Conservation (phyloP, 345 rosid genomes). For the Hirschfeldia incana region DNA sequence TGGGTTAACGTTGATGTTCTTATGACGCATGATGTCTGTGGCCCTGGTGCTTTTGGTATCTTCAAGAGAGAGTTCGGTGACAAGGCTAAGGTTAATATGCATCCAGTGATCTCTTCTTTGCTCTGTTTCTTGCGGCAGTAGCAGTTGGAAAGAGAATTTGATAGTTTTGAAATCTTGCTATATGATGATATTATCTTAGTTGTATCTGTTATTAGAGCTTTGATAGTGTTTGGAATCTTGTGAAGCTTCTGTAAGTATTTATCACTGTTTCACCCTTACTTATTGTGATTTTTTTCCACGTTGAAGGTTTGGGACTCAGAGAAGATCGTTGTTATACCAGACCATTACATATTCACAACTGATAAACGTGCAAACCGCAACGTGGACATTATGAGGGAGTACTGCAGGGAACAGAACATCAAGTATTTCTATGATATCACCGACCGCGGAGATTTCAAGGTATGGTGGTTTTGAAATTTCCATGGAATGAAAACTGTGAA, state of each 20-base stretch:
- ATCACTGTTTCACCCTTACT: background rate
- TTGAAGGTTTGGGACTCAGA: slow-evolving; percentile 96
- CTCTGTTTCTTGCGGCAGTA: too few species aligned
- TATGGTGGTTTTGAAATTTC: slow-evolving; percentile 21
- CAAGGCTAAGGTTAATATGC: slow-evolving; percentile 65
- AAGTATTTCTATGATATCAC: slow-evolving; percentile 96
- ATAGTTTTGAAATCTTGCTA: background rate
- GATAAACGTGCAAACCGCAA: slow-evolving; percentile 96
- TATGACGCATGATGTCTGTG: slow-evolving; percentile 98
- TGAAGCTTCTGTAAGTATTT: too few species aligned
- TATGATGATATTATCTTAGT: background rate
- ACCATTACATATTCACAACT: slow-evolving; percentile 89
- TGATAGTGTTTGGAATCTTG: background rate
- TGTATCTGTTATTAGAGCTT: background rate
- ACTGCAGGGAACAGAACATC: slow-evolving; percentile 82
- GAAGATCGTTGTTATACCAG: slow-evolving; percentile 69
- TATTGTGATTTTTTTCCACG: slow-evolving; percentile 13
- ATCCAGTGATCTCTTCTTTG: too few species aligned
- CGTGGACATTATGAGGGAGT: slow-evolving; percentile 91
- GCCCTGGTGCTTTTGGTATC: slow-evolving; percentile 90
- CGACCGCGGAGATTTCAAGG: slow-evolving; percentile 84
- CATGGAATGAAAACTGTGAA: too few species aligned
- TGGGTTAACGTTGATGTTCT: slow-evolving; percentile 91
- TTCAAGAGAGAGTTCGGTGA: slow-evolving; percentile 90
- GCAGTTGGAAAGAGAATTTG: background rate